Evolutionary conservation across 208 protist species (phyloP).

Genomic region (Lotmaria passim): DNA sequence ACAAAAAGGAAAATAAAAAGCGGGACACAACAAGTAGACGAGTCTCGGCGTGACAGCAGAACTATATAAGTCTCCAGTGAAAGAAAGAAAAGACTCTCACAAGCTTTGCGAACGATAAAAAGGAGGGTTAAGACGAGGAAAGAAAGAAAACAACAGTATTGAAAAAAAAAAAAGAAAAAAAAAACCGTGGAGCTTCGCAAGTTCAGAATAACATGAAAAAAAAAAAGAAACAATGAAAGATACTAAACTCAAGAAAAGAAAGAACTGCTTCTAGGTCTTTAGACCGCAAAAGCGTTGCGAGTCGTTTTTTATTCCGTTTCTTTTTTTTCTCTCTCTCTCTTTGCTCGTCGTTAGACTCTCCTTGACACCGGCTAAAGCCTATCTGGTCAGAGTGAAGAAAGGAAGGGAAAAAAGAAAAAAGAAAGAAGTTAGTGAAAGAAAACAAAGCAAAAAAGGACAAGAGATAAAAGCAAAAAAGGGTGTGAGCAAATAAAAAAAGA

Average conservation of each 20-base stretch:
- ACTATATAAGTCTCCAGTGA: not conserved
- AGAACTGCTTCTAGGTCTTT: not conserved
- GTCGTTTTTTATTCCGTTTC: not conserved
- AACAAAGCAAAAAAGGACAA: not conserved
- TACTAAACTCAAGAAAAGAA: not conserved
- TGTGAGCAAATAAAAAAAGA: not conserved
- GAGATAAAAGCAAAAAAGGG: not conserved
- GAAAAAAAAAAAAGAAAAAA: constrained; percentile 8
- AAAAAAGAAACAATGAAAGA: not conserved
- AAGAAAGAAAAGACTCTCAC: constrained; percentile 4
- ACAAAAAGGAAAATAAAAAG: constrained; percentile 1
- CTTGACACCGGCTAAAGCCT: not conserved
- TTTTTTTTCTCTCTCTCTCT: not conserved
- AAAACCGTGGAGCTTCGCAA: not conserved
- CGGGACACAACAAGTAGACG: constrained; percentile 1
- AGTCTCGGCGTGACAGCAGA: not conserved
- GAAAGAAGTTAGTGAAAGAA: not conserved
- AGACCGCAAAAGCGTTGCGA: not conserved
- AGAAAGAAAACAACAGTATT: constrained; percentile 1
- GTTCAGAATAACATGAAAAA: not conserved
- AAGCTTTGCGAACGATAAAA: not conserved
- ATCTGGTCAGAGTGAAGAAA: not conserved
- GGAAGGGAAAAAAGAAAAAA: constrained; percentile 1
- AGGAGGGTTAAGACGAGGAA: not conserved
- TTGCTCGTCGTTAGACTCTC: not conserved